Evolutionary conservation across 2,329 filamentous ascomycete genomes (phyloP).

Genomic region (Allantophomopsis cytisporea): DNA sequence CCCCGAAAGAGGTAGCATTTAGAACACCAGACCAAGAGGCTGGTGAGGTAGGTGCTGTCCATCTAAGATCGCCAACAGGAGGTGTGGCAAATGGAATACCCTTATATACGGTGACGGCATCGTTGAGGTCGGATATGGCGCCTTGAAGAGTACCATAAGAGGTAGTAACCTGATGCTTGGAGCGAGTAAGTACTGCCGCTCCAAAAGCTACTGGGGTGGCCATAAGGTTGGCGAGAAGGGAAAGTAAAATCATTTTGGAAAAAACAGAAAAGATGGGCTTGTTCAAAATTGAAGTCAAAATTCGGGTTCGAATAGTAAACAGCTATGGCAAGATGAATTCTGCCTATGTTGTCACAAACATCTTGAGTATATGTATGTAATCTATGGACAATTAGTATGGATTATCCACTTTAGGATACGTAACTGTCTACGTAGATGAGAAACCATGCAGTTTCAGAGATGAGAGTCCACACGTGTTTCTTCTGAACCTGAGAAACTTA

Average conservation of each 20-base stretch:
- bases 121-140: conserved; percentile 9
- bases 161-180: conserved; percentile 2
- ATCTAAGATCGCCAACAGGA: conserved; percentile 8
- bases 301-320: background rate
- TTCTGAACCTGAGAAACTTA: too few species aligned
- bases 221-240: background rate
- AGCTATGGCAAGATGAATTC: background rate
- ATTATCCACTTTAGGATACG: background rate
- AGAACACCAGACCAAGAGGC: conserved; percentile 4
- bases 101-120: conserved; percentile 12
- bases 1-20: conserved; percentile 6
- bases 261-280: background rate
- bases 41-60: conserved; percentile 6
- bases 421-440: background rate
- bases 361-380: background rate
- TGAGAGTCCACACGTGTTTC: too few species aligned
- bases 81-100: conserved; percentile 13
- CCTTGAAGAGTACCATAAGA: conserved; percentile 11
- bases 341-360: background rate
- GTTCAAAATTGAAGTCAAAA: background rate
- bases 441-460: background rate
- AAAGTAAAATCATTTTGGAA: background rate
- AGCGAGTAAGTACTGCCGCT: background rate
- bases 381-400: background rate
- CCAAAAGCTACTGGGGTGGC: background rate